Conservation (phyloP, 768 basidiomycete species). For the Kwoniella mangroviensis region DNA sequence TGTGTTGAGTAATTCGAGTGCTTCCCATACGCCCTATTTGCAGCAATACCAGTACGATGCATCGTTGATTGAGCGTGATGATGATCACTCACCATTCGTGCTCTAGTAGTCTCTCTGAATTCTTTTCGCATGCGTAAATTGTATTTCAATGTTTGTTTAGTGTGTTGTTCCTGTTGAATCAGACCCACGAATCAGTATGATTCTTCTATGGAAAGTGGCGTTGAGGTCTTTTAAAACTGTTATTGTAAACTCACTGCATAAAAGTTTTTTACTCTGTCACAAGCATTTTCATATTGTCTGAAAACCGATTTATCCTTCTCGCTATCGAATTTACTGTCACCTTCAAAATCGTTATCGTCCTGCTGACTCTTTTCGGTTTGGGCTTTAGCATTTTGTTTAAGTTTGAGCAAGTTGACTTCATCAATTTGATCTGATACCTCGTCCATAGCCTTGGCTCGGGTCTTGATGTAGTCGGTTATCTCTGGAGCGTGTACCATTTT, state of each 20-base stretch:
- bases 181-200: neutral
- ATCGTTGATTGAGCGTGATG: neutral
- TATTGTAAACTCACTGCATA: constrained; percentile 40
- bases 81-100: constrained; percentile 64
- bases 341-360: constrained; percentile 15
- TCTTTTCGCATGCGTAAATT: constrained; percentile 74
- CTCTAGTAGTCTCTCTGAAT: constrained; percentile 70
- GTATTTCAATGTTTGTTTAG: constrained; percentile 81
- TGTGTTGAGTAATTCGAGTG: constrained; percentile 70
- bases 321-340: constrained; percentile 49
- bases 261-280: constrained; percentile 55
- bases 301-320: constrained; percentile 54
- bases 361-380: neutral
- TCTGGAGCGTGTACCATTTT: constrained; percentile 49
- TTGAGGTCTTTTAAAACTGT: no score
- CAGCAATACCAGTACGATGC: neutral
- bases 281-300: constrained; percentile 53
- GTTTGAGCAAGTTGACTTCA: constrained; percentile 52
- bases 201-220: neutral
- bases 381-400: constrained; percentile 21
- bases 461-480: constrained; percentile 45
- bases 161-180: constrained; percentile 56
- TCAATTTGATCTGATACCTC: constrained; percentile 52
- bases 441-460: constrained; percentile 44
- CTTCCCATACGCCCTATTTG: constrained; percentile 42